These are phyloP conservation scores for Backusella psychrophila DNA, from an alignment of 192 early-diverging fungal species.

Conservation along the genomic window DNA sequence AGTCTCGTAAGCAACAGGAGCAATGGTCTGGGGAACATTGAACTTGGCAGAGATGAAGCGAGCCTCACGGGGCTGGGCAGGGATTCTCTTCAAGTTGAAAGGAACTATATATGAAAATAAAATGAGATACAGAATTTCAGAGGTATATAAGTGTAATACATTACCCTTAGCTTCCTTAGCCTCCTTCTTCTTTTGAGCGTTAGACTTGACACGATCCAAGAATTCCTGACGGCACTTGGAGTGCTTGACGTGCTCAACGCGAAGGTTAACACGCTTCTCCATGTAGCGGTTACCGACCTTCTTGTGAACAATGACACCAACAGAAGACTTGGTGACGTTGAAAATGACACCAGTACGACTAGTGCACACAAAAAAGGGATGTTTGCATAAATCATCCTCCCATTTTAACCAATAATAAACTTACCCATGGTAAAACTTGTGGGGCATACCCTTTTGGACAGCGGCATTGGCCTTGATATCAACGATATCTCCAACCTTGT, in stretches of 20 bases:
- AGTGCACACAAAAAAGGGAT: neutral
- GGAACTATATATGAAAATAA: slow-evolving; percentile 20
- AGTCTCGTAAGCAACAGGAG: slow-evolving; percentile 95
- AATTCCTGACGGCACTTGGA: slow-evolving; percentile 99
- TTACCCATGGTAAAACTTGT: slow-evolving; percentile 99
- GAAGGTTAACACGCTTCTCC: slow-evolving; percentile 98
- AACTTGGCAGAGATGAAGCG: slow-evolving; percentile 85
- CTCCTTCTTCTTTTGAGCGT: slow-evolving; percentile 79
- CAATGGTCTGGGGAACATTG: slow-evolving; percentile 91
- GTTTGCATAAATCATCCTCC: neutral
- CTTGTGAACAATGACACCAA: slow-evolving; percentile 99
- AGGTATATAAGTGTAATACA: neutral
- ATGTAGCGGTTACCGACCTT: slow-evolving; percentile 96
- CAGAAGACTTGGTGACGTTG: slow-evolving; percentile 99
- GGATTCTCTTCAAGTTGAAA: slow-evolving; percentile 88
- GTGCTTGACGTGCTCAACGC: slow-evolving; percentile 99
- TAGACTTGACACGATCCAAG: slow-evolving; percentile 95
- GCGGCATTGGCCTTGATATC: slow-evolving; percentile 99
- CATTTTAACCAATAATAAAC: neutral
- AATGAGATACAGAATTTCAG: neutral
- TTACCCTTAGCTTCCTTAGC: slow-evolving; percentile 54
- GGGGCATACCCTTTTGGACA: slow-evolving; percentile 99
- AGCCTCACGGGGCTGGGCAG: slow-evolving; percentile 82
- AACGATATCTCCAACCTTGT: slow-evolving; percentile 99
- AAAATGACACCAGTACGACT: slow-evolving; percentile 97